These are phyloP conservation scores for Chamaecrista fasciculata DNA, from an alignment of 306 rosid genomes.

Conservation along the genomic window DNA sequence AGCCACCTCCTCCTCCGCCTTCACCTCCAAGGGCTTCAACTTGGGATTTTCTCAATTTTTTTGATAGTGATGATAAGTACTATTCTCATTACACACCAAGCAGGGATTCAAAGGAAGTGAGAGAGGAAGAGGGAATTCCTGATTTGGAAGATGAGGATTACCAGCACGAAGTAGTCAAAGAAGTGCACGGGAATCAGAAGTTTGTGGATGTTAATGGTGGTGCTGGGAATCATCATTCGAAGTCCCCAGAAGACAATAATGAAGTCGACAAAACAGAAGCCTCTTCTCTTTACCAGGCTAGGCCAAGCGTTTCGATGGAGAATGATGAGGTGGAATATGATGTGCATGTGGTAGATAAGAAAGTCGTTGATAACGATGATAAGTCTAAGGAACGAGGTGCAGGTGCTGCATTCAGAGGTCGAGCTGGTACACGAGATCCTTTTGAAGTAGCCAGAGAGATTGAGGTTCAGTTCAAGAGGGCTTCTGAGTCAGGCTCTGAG, in stretches of 20 bases:
- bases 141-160: conserved; percentile 87
- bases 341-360: conserved; percentile 63
- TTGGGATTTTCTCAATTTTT: conserved; percentile 88
- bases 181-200: conserved; percentile 67
- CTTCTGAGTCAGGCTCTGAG: conserved; percentile 73
- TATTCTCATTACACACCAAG: conserved; percentile 62
- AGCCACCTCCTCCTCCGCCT: conserved; percentile 80
- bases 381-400: conserved; percentile 48
- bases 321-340: conserved; percentile 52
- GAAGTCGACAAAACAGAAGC: conserved; percentile 32
- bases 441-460: conserved; percentile 73
- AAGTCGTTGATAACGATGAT: conserved; percentile 62
- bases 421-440: conserved; percentile 53
- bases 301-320: conserved; percentile 48
- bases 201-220: conserved; percentile 41
- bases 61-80: conserved; percentile 51
- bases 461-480: conserved; percentile 70
- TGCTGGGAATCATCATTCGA: conserved; percentile 32
- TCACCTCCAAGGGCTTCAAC: conserved; percentile 77
- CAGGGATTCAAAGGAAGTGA: conserved; percentile 69
- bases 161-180: conserved; percentile 73
- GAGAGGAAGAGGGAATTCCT: conserved; percentile 96
- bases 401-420: conserved; percentile 48
- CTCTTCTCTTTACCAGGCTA: conserved; percentile 40
- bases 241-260: conserved; percentile 21